A percentile compares a stretch with the other conserved stretches of the same genome.
phyloP scores from a whole-genome alignment of 257 asterid species.

The Salvia miltiorrhiza region DNA sequence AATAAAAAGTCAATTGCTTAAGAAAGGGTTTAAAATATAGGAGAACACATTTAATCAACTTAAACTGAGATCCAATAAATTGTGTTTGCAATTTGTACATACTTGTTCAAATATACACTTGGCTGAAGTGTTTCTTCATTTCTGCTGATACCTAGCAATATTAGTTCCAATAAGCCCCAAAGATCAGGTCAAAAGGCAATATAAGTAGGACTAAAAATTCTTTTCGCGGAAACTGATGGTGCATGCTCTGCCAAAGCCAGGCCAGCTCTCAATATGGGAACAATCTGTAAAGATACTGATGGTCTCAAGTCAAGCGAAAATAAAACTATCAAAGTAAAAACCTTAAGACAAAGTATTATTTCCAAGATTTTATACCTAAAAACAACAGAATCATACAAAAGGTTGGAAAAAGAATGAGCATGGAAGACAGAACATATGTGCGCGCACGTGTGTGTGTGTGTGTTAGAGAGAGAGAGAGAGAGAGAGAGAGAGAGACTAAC shows the following conservation, averaged over 20 bases:
- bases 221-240: slow-evolving; percentile 74
- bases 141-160: slow-evolving; percentile 66
- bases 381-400: no score
- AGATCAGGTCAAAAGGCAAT: slow-evolving; percentile 5
- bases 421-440: no score
- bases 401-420: no score
- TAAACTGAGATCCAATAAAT: slow-evolving; percentile 1
- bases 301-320: slow-evolving; percentile 4
- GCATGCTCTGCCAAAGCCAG: slow-evolving; percentile 97
- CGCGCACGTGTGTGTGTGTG: no score
- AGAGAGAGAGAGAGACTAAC: slow-evolving; percentile 46
- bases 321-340: no score
- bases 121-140: slow-evolving; percentile 92
- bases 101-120: slow-evolving; percentile 88
- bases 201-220: slow-evolving; percentile 30
- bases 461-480: neutral
- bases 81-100: slow-evolving; percentile 32
- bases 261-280: slow-evolving; percentile 98
- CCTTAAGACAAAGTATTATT: no score
- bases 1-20: neutral
- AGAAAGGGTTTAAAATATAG: neutral
- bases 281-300: slow-evolving; percentile 52
- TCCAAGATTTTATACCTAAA: no score
- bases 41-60: neutral
- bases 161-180: slow-evolving; percentile 16